Evolutionary conservation across 2,329 filamentous ascomycete species (phyloP).

Genomic region (Calonectria leucothoes): DNA sequence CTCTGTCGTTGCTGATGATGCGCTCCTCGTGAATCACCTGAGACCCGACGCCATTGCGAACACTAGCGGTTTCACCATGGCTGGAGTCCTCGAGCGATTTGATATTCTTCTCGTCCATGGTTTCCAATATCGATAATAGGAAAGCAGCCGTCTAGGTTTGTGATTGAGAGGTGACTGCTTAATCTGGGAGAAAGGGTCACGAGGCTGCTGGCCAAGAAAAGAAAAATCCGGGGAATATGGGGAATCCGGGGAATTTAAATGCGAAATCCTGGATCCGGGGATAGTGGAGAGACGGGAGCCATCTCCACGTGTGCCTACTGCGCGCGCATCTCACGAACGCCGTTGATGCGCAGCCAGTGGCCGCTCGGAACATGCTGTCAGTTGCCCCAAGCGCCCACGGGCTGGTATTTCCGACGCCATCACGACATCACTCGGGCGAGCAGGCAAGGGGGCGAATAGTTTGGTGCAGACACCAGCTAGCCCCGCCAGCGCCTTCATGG

Average conservation of each 20-base stretch:
- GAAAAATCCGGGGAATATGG: conserved; percentile 6
- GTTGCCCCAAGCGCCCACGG: background rate
- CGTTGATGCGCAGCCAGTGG: background rate
- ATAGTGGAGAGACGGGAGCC: background rate
- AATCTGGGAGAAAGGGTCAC: conserved; percentile 5
- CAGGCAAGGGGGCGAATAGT: background rate
- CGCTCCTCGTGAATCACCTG: background rate
- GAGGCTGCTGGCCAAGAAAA: background rate
- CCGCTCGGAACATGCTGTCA: background rate
- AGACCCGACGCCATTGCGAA: background rate
- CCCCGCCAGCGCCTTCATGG: background rate
- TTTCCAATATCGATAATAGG: background rate
- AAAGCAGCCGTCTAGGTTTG: background rate
- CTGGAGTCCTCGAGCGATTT: background rate
- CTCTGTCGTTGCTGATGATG: conserved; percentile 6
- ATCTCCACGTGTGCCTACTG: background rate
- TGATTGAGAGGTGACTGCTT: background rate
- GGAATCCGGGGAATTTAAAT: background rate
- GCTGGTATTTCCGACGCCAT: background rate
- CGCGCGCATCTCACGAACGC: background rate
- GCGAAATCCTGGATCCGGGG: background rate
- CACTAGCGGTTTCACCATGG: conserved; percentile 2
- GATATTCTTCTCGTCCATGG: conserved; percentile 4
- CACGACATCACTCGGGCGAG: background rate
- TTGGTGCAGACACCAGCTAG: background rate